Conservation (phyloP, 306 rosid species). For the Castanea mollissima region DNA sequence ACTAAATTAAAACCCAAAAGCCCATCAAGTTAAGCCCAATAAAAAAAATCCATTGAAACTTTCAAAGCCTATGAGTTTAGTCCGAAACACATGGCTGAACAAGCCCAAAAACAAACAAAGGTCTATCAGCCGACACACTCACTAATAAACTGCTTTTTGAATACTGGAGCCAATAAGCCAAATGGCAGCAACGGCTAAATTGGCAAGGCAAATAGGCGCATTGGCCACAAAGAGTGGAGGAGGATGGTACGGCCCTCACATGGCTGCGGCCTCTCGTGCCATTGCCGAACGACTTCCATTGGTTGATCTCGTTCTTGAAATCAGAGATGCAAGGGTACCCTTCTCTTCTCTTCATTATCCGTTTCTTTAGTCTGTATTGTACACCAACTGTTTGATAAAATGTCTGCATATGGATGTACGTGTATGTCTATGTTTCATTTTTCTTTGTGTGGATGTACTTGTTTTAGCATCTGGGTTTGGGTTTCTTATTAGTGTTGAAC, state of each 20-base stretch:
- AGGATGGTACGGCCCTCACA: slow-evolving; percentile 55
- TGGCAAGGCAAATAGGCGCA: slow-evolving; percentile 41
- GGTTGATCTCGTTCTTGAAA: slow-evolving; percentile 66
- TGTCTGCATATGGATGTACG: background rate
- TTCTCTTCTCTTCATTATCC: background rate
- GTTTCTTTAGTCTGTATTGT: background rate
- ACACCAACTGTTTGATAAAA: slow-evolving; percentile 32
- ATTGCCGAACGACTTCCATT: slow-evolving; percentile 55
- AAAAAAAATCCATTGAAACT: too few relatives aligned
- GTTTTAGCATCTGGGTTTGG: background rate
- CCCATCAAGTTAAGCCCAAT: too few relatives aligned
- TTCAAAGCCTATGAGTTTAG: too few relatives aligned
- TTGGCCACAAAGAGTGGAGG: slow-evolving; percentile 18
- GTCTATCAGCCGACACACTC: too few relatives aligned
- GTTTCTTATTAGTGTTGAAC: background rate
- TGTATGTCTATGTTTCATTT: too few relatives aligned
- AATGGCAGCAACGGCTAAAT: slow-evolving; percentile 47
- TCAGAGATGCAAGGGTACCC: slow-evolving; percentile 79
- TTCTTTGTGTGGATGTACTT: background rate
- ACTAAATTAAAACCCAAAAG: too few relatives aligned
- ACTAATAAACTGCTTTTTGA: background rate
- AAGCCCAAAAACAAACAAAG: too few relatives aligned
- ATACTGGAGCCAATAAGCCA: background rate
- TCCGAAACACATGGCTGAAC: too few relatives aligned
- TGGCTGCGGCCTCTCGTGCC: slow-evolving; percentile 79